These are phyloP conservation scores for Staphylotrichum longicolle DNA, from an alignment of 495 filamentous ascomycete species.

Conservation along the genomic window DNA sequence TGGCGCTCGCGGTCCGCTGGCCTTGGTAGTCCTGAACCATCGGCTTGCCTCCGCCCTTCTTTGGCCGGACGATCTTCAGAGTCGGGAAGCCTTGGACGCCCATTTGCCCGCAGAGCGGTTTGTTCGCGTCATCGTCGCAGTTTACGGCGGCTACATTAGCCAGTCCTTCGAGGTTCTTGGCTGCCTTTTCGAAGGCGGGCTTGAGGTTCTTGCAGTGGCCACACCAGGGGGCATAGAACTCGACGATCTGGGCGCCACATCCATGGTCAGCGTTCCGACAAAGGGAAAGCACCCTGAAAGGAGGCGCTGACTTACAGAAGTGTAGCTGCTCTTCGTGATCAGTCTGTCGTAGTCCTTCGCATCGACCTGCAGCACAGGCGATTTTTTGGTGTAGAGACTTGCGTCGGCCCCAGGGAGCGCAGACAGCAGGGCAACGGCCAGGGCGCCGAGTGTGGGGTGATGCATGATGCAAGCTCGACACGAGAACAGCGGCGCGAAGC, in stretches of 20 bases:
- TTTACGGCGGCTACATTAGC: conserved; percentile 94
- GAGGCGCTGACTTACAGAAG: conserved; percentile 63
- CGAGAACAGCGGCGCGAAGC: neutral
- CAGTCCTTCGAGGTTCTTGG: conserved; percentile 80
- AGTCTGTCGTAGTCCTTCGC: conserved; percentile 79
- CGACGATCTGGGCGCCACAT: conserved; percentile 47
- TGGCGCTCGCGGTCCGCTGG: conserved; percentile 72
- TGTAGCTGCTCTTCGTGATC: conserved; percentile 85
- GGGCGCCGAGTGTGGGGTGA: conserved; percentile 45
- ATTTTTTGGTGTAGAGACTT: conserved; percentile 79
- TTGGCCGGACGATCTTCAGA: conserved; percentile 86
- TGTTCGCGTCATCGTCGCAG: conserved; percentile 94
- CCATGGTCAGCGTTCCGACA: too few relatives aligned
- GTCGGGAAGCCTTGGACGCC: conserved; percentile 96
- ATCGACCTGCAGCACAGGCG: conserved; percentile 82
- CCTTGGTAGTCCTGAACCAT: conserved; percentile 92
- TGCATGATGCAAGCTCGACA: conserved; percentile 37
- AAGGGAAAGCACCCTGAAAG: conserved; percentile 7
- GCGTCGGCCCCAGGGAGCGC: conserved; percentile 62
- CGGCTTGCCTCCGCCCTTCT: conserved; percentile 72
- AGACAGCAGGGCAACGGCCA: conserved; percentile 49
- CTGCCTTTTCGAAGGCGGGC: conserved; percentile 92
- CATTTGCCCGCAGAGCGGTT: conserved; percentile 80
- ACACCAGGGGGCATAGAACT: conserved; percentile 95
- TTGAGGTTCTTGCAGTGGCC: conserved; percentile 95